Conservation (phyloP, 225 moss, liverwort and hornwort species). For the Takakia lepidozioides region DNA sequence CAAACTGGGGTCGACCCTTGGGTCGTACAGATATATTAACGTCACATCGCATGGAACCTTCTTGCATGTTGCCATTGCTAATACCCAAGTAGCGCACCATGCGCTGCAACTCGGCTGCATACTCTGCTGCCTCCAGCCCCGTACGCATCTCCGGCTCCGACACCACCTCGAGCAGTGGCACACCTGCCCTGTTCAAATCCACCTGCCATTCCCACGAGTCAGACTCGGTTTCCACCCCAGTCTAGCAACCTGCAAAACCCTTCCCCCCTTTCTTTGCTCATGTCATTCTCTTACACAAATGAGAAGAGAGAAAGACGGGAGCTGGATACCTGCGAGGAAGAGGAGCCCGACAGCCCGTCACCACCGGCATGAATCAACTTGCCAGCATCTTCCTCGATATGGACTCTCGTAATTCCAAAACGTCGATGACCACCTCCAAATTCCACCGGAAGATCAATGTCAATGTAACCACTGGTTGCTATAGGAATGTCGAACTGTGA, state of each 20-base stretch:
- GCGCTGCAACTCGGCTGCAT: conserved; percentile 93
- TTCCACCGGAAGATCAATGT: conserved; percentile 85
- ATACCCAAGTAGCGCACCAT: conserved; percentile 87
- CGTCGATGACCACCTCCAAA: conserved; percentile 74
- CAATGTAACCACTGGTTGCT: conserved; percentile 67
- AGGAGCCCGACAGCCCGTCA: conserved; percentile 83
- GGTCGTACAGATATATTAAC: conserved; percentile 95
- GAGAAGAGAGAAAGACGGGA: neutral
- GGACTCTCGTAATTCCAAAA: conserved; percentile 87
- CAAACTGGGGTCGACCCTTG: conserved; percentile 67
- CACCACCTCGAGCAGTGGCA: conserved; percentile 94
- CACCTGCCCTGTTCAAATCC: conserved; percentile 95
- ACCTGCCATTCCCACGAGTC: conserved; percentile 36
- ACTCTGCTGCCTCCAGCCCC: conserved; percentile 92
- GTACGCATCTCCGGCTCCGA: conserved; percentile 99
- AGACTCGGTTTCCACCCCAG: neutral
- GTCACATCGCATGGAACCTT: conserved; percentile 96
- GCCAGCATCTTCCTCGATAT: conserved; percentile 98
- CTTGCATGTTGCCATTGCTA: conserved; percentile 98
- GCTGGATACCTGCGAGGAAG: conserved; percentile 68
- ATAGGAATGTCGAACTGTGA: conserved; percentile 95
- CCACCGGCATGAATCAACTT: conserved; percentile 93
- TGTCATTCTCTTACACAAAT: too few species aligned
- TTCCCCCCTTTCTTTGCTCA: neutral
- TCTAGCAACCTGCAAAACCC: too few species aligned